A percentile compares a stretch with the other conserved stretches of the same genome.
Conservation (phyloP, 2,329 filamentous ascomycete genomes). For the Fusarium compactum region DNA sequence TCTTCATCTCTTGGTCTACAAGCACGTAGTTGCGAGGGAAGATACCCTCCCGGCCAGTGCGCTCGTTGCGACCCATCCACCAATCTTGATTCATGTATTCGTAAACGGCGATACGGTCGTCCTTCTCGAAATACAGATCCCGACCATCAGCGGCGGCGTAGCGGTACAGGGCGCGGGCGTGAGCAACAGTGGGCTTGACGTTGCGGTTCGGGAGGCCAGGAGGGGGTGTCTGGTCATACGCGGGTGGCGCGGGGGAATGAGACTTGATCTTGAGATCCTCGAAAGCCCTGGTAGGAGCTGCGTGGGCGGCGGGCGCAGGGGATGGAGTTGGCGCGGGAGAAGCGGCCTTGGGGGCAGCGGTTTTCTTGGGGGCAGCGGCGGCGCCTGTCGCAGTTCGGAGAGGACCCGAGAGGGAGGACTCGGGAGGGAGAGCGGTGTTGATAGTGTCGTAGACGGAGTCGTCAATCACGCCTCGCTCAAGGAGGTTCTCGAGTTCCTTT, state of each 20-base stretch:
- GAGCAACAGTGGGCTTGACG: conserved; percentile 71
- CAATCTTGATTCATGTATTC: conserved; percentile 98
- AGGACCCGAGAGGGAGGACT: conserved; percentile 69
- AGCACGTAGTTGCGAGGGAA: conserved; percentile 94
- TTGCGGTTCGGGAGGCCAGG: conserved; percentile 57
- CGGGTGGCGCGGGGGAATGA: conserved; percentile 59
- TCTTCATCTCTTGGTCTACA: conserved; percentile 71
- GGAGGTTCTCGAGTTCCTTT: conserved; percentile 90
- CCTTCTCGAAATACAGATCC: conserved; percentile 83
- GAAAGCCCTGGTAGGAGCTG: conserved; percentile 55
- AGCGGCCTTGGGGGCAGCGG: conserved; percentile 47
- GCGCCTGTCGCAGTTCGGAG: conserved; percentile 56
- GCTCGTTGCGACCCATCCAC: conserved; percentile 91
- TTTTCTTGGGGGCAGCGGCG: conserved; percentile 48
- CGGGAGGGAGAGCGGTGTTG: conserved; percentile 77
- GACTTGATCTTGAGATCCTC: conserved; percentile 56
- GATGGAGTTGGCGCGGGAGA: conserved; percentile 45
- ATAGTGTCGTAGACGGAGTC: conserved; percentile 81
- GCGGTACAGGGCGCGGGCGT: conserved; percentile 84
- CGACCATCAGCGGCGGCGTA: conserved; percentile 84
- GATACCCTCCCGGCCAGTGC: conserved; percentile 88
- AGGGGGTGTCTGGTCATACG: conserved; percentile 63
- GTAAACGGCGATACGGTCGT: conserved; percentile 82
- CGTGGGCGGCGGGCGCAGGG: conserved; percentile 49
- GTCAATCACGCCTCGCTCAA: conserved; percentile 83